phyloP scores from a whole-genome alignment of 2,329 filamentous ascomycete genomes.

The Aureobasidium subglaciale region DNA sequence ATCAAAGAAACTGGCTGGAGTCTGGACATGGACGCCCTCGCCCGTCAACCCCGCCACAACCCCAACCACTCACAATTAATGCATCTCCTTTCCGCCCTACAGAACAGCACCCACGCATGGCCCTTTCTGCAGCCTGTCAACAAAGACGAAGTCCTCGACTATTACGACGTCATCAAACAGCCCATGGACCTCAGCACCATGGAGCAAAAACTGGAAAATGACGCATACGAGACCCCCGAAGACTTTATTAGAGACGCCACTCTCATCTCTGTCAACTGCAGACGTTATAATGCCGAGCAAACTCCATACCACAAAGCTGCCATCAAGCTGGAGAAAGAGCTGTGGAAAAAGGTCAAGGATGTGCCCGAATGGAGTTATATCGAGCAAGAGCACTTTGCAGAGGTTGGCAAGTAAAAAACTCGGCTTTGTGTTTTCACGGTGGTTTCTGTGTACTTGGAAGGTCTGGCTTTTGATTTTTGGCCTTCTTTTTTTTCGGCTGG shows the following conservation, averaged over 20 bases:
- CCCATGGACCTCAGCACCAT: slow-evolving; percentile 96
- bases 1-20: slow-evolving; percentile 92
- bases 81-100: slow-evolving; percentile 86
- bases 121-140: slow-evolving; percentile 92
- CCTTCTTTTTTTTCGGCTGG: background rate
- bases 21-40: slow-evolving; percentile 93
- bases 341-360: slow-evolving; percentile 88
- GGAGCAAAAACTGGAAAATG: slow-evolving; percentile 90
- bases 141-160: slow-evolving; percentile 93
- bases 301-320: slow-evolving; percentile 94
- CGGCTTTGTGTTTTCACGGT: background rate
- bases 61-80: slow-evolving; percentile 94
- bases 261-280: slow-evolving; percentile 89
- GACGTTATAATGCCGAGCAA: slow-evolving; percentile 91
- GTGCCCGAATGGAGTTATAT: slow-evolving; percentile 74
- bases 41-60: slow-evolving; percentile 87
- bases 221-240: slow-evolving; percentile 83
- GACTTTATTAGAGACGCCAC: slow-evolving; percentile 86
- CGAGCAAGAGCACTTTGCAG: slow-evolving; percentile 28
- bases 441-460: background rate
- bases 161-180: slow-evolving; percentile 96
- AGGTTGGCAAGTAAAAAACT: slow-evolving; percentile 11
- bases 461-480: background rate
- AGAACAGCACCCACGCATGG: slow-evolving; percentile 90
- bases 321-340: slow-evolving; percentile 85